A percentile compares a stretch with the other conserved stretches of the same genome.
phyloP scores from a whole-genome alignment of 768 basidiomycete species.

The Termitomyces sp. region DNA sequence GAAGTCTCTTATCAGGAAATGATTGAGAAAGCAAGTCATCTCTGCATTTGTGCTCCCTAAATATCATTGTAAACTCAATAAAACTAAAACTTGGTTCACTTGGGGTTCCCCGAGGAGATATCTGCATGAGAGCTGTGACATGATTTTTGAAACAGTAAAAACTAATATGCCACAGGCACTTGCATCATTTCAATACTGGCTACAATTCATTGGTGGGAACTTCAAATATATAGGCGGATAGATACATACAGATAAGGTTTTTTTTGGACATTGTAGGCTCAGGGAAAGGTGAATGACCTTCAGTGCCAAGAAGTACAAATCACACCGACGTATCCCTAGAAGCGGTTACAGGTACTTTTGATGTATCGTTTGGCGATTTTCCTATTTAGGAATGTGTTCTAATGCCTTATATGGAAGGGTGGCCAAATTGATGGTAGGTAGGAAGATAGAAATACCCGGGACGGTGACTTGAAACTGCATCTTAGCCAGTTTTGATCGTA shows the following conservation, averaged over 20 bases:
- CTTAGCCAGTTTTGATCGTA: too few relatives aligned
- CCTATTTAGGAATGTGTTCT: background rate
- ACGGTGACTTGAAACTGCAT: background rate
- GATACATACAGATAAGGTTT: constrained; percentile 30
- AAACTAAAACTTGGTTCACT: background rate
- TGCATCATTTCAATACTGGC: constrained; percentile 18
- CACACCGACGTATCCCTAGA: constrained; percentile 23
- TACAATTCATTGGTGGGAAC: constrained; percentile 31
- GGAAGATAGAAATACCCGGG: too few relatives aligned
- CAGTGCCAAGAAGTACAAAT: constrained; percentile 26
- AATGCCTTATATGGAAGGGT: background rate
- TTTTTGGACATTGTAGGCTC: constrained; percentile 23
- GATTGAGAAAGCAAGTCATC: background rate
- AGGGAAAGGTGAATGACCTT: constrained; percentile 24
- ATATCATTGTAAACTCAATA: background rate
- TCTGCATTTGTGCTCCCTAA: background rate
- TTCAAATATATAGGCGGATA: constrained; percentile 26
- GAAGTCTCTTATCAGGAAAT: too few relatives aligned
- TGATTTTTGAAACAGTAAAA: constrained; percentile 2
- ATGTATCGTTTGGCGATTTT: background rate
- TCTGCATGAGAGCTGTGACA: background rate
- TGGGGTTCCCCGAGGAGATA: background rate
- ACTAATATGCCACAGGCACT: constrained; percentile 22
- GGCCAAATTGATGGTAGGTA: background rate
- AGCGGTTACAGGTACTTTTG: background rate